Conservation (phyloP, 192 early-diverging fungal species). For the Chytriomyces sp. region DNA sequence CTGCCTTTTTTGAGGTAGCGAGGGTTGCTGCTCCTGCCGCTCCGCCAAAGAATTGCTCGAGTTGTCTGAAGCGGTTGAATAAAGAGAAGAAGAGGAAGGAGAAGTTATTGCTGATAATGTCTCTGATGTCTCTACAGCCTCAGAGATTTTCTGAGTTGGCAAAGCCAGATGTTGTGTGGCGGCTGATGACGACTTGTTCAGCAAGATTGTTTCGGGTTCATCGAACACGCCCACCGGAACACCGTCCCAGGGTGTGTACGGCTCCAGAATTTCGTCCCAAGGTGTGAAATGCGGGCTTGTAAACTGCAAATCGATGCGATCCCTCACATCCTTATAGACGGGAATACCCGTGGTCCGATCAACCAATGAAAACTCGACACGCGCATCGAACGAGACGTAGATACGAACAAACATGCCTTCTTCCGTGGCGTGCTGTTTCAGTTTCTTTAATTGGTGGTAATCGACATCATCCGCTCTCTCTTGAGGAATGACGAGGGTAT, state of each 20-base stretch:
- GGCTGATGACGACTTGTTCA: not conserved
- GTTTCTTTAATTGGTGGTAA: constrained; percentile 44
- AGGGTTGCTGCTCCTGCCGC: not conserved
- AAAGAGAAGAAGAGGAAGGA: constrained; percentile 1
- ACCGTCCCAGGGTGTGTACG: constrained; percentile 2
- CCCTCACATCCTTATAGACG: constrained; percentile 44
- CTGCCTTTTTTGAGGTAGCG: not conserved
- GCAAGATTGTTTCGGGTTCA: not conserved
- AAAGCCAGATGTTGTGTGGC: not conserved
- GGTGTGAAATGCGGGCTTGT: constrained; percentile 57
- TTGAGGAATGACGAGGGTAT: constrained; percentile 46
- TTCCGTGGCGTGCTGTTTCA: constrained; percentile 47
- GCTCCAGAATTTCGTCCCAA: constrained; percentile 56
- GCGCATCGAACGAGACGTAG: constrained; percentile 34
- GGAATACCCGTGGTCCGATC: constrained; percentile 44
- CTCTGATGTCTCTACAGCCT: not conserved
- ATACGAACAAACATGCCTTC: constrained; percentile 46
- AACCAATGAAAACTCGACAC: constrained; percentile 43
- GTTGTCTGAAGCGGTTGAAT: not conserved
- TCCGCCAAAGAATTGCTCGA: not conserved
- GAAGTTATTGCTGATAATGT: not conserved
- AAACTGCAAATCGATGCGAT: constrained; percentile 47
- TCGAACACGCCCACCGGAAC: not conserved
- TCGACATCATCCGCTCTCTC: constrained; percentile 31
- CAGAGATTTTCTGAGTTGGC: not conserved